Percentiles rank a stretch among this genome's conserved stretches.
These are phyloP conservation scores for Cyclostephanos invisitatus DNA, from an alignment of 108 stramenopile species.

Conservation along the genomic window DNA sequence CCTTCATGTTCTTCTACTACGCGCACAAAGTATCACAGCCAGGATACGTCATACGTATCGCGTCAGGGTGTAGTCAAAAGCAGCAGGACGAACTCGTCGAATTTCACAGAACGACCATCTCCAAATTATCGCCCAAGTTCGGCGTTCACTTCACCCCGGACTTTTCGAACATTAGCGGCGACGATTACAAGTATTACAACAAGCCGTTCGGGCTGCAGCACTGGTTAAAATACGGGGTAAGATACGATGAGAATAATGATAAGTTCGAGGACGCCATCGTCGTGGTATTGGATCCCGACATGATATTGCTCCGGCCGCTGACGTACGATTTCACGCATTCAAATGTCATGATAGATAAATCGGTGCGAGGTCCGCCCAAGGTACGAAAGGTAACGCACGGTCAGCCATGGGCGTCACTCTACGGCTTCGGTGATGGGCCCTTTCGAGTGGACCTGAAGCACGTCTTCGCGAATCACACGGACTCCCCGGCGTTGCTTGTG, in stretches of 20 bases:
- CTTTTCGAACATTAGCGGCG: conserved; percentile 47
- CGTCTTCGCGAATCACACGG: conserved; percentile 37
- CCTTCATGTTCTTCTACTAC: conserved; percentile 86
- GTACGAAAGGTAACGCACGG: conserved; percentile 76
- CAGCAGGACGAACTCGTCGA: conserved; percentile 34
- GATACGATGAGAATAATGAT: conserved; percentile 53
- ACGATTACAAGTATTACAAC: conserved; percentile 88
- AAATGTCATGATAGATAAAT: conserved; percentile 48
- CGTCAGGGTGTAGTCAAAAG: conserved; percentile 66
- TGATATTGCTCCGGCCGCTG: conserved; percentile 75
- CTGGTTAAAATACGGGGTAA: conserved; percentile 77
- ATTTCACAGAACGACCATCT: conserved; percentile 46
- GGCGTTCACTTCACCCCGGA: conserved; percentile 76
- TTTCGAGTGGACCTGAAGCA: conserved; percentile 70
- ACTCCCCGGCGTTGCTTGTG: conserved; percentile 55
- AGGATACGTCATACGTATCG: conserved; percentile 90
- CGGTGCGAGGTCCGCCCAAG: conserved; percentile 34
- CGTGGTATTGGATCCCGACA: conserved; percentile 83
- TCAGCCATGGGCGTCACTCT: conserved; percentile 87
- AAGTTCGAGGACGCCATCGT: conserved; percentile 66
- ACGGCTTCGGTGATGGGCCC: conserved; percentile 81
- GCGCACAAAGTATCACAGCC: conserved; percentile 70
- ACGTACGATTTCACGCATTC: conserved; percentile 79
- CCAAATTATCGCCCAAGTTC: conserved; percentile 55
- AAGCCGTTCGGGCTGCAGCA: conserved; percentile 90